Percentiles rank a stretch among this genome's conserved stretches.
Evolutionary conservation across 352 stramenopile species (phyloP).

Genomic region (Globisporangium spinosum): DNA sequence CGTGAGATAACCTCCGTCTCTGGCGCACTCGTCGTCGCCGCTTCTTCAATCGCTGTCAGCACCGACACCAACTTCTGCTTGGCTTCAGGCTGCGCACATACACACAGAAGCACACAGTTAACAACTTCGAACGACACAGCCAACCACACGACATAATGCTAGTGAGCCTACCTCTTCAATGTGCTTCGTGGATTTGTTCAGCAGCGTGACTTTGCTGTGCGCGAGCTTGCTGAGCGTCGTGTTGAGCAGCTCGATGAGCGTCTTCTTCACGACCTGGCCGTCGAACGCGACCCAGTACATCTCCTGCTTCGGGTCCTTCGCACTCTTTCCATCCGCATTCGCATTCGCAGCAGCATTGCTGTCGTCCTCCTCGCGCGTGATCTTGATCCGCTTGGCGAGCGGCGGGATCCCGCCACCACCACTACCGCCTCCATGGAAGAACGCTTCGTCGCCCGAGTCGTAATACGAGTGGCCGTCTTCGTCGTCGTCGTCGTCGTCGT

Average conservation of each 20-base stretch:
- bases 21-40: background rate
- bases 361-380: constrained; percentile 24
- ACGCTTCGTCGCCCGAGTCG: constrained; percentile 54
- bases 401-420: constrained; percentile 22
- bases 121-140: background rate
- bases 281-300: constrained; percentile 74
- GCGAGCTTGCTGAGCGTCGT: constrained; percentile 38
- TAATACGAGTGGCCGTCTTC: constrained; percentile 40
- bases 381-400: constrained; percentile 49
- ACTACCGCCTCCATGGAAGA: constrained; percentile 18
- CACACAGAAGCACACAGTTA: background rate
- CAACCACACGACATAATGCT: background rate
- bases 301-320: constrained; percentile 28
- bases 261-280: constrained; percentile 57
- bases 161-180: constrained; percentile 17
- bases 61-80: constrained; percentile 18
- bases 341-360: constrained; percentile 11
- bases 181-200: constrained; percentile 26
- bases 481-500: constrained; percentile 47
- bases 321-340: constrained; percentile 2
- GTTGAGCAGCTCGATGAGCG: constrained; percentile 45
- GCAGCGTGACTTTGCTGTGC: constrained; percentile 25
- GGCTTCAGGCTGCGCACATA: constrained; percentile 9
- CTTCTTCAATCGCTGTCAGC: constrained; percentile 7
- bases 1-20: background rate